Evolutionary conservation across 2,329 filamentous ascomycete genomes (phyloP), one percentile per base, ranked within the genome.

Genomic region (Macrophomina pseudophaseolina): DNA sequence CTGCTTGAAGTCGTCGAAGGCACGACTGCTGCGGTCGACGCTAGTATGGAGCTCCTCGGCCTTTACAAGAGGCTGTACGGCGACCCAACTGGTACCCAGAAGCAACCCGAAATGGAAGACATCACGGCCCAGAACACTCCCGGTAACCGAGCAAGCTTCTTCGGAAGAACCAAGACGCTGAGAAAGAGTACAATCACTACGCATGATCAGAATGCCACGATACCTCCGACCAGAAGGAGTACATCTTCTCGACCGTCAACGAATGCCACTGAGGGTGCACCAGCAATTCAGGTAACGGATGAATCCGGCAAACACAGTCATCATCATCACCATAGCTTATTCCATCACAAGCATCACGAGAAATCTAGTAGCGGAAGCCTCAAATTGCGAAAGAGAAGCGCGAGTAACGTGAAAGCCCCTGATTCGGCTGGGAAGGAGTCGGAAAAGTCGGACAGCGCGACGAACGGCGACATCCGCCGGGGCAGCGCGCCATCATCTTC

Each of bases 1-100:
- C 85, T 99, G 23, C 79, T 95, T 3, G 94, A 98, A 78, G 81
- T 95, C 16, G 81, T 92, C 3, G 93, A 97, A 75, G 93, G 93
- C 0, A 88, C 93, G 0, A 90, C 92, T 67, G 87, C 90, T 66
- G 94, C 95, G 18, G 92, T 98, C 60, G 97, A 97, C 74, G 90
- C 91, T 68, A 94, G 91, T 74, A 88, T 92, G 70, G 93, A 97
- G 77, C 83, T 99, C 46, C 81, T 99, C 23, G 88, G 88, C 16
- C 82, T 98, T 0, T 99, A 95, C 74, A 87, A 89, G 3, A 86
- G 91, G 69, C 82, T 99, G 0, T 98, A 97, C 76, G 90, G 90
- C 6, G 86, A 88, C 58, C 80, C 87, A 9, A 80, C 71, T 32
- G 65, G 70, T 11, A 73, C 74, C 5, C 72, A 73, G 4, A n/a